Percentiles rank a stretch among this genome's conserved stretches.
Conservation (phyloP, 2,329 filamentous ascomycete genomes). For the Apiospora kogelbergensis region DNA sequence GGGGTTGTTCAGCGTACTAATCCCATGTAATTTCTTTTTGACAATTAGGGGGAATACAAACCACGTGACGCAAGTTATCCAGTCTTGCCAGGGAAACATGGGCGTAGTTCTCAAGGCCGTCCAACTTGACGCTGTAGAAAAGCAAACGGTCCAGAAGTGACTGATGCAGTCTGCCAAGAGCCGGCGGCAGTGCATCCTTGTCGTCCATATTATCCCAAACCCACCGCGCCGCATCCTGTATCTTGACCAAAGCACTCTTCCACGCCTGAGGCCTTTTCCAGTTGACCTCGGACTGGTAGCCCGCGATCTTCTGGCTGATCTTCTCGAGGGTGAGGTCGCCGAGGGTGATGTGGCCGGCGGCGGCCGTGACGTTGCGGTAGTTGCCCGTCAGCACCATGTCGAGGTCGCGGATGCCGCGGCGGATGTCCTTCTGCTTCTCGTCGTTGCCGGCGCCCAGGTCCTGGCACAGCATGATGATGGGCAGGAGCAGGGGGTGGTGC, state of each 20-base stretch:
- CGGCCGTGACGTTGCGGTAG: conserved; percentile 23
- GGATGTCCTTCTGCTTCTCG: conserved; percentile 25
- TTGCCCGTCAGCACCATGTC: conserved; percentile 29
- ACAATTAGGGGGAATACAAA: conserved; percentile 20
- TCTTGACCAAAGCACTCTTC: conserved; percentile 23
- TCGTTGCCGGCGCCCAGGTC: conserved; percentile 28
- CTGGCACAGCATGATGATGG: conserved; percentile 29
- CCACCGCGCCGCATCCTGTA: conserved; percentile 20
- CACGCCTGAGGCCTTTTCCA: conserved; percentile 35
- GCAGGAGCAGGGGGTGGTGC: conserved; percentile 33
- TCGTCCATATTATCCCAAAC: conserved; percentile 17
- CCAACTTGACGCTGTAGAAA: conserved; percentile 33
- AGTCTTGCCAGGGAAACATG: conserved; percentile 34
- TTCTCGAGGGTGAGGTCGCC: conserved; percentile 27
- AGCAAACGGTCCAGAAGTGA: conserved; percentile 29
- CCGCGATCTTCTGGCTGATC: conserved; percentile 29
- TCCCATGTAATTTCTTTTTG: neutral
- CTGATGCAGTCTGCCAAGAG: conserved; percentile 25
- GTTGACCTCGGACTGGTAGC: conserved; percentile 30
- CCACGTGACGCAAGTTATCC: conserved; percentile 32
- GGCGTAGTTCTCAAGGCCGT: conserved; percentile 36
- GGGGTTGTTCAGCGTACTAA: no score
- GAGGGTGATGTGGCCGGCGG: conserved; percentile 18
- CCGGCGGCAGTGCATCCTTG: neutral
- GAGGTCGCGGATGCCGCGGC: conserved; percentile 29